Evolutionary conservation across 1,284 basidiomycete genomes (phyloP), one percentile per base, ranked within the genome.

Genomic region (Neotropicomus parvogracilis): DNA sequence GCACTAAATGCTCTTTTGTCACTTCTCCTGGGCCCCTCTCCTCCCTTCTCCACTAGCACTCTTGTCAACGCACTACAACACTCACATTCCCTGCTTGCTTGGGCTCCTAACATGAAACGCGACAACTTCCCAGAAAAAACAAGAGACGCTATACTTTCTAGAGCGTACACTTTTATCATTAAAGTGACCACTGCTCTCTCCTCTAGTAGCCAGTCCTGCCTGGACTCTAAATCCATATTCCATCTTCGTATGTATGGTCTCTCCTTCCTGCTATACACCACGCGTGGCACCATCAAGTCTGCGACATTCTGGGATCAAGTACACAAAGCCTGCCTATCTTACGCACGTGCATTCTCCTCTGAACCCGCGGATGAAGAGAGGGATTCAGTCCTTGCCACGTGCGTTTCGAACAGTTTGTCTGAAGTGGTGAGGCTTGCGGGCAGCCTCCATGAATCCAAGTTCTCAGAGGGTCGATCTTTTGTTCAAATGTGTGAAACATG

Each of bases 301-400:
- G 67, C 69, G 34, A 75, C 71, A 0, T 82, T 86, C 56, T 88
- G 85, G 85, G 77, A 80, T 35, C 85, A 88, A 58, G 71, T 72
- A 0, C 67, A 74, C n/a, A 79, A 77, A 53, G 75, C 79, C 45
- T 70, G 70, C n/a, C 65, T 65, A 6, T 60, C 70, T 12, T 77
- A 73, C 45, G 69, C 77, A 39, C 54, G 59, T 9, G 52, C 52
- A 10, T 51, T 58, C n/a, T 53, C 53, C 24, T 48, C 42, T 0
- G 38, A 50, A 7, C 53, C 50, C 4, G 53, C 64, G 0, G 70
- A 70, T 41, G 67, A 70, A 21, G 64, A 70, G 14, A 34, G 24
- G 14, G 53, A 61, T 41, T 33, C 19, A 4, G 36, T 20, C n/a
- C 59, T 67, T 2, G 69, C 72, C 1, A 57, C 55, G 13, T 50